phyloP scores from a whole-genome alignment of 306 rosid genomes.

The Ziziphus jujuba region DNA sequence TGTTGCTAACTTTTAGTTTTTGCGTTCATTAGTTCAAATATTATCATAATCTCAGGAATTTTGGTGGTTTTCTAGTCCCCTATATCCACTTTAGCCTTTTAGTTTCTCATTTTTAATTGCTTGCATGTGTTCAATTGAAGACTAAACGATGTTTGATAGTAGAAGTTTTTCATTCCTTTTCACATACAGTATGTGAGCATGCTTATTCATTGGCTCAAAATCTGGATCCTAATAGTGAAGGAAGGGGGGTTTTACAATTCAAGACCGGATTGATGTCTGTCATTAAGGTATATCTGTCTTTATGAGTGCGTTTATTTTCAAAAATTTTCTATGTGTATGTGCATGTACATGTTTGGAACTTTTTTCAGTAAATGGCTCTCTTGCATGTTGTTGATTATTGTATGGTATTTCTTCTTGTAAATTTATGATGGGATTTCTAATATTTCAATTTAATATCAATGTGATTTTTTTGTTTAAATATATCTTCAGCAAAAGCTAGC shows the following conservation, averaged over 20 bases:
- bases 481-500: constrained; percentile 86
- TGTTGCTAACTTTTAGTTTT: constrained; percentile 6
- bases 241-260: constrained; percentile 95
- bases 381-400: neutral
- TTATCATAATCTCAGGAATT: neutral
- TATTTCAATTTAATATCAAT: constrained; percentile 11
- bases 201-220: constrained; percentile 86
- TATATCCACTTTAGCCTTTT: no score
- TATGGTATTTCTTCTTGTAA: neutral
- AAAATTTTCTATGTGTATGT: neutral
- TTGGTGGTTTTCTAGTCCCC: neutral
- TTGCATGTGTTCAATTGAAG: neutral
- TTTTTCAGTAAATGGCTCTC: no score
- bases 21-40: neutral
- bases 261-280: constrained; percentile 98
- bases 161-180: neutral
- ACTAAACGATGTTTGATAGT: no score
- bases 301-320: constrained; percentile 3
- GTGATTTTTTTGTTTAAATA: constrained; percentile 31
- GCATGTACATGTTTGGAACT: neutral
- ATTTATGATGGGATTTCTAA: neutral
- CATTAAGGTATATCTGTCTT: constrained; percentile 63
- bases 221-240: constrained; percentile 96
- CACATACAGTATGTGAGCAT: constrained; percentile 86
- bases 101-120: no score